A percentile compares a stretch with the other conserved stretches of the same genome.
Evolutionary conservation across 495 filamentous ascomycete species (phyloP).

Genomic region (Penicillium nucicola): DNA sequence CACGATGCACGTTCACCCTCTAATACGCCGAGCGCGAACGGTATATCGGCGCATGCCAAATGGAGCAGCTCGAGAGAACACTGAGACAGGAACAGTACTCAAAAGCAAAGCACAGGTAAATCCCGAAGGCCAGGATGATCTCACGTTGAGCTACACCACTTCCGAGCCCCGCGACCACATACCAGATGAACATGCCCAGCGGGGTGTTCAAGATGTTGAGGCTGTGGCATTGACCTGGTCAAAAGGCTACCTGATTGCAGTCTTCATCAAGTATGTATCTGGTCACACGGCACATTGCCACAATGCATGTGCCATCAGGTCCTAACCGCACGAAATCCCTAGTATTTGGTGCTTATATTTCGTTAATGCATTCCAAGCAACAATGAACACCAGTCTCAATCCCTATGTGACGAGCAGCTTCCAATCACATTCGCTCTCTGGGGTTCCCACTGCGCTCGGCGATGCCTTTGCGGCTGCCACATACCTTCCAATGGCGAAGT

Average conservation of each 20-base stretch:
- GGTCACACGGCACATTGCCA: no score
- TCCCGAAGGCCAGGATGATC: not conserved
- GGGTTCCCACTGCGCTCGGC: conserved; percentile 23
- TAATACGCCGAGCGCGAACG: conserved; percentile 8
- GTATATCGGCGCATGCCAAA: conserved; percentile 1
- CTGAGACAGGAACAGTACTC: not conserved
- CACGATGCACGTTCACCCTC: conserved; percentile 5
- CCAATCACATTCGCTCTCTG: conserved; percentile 27
- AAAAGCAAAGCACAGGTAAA: not conserved
- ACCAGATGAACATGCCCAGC: conserved; percentile 11
- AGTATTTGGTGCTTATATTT: conserved; percentile 33
- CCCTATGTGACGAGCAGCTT: conserved; percentile 32
- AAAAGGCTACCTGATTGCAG: conserved; percentile 21
- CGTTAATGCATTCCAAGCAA: conserved; percentile 20
- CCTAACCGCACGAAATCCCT: not conserved
- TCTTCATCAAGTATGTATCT: conserved; percentile 28
- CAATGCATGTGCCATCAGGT: not conserved
- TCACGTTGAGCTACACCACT: not conserved
- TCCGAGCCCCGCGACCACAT: not conserved
- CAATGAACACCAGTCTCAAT: conserved; percentile 16
- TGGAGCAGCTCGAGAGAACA: not conserved
- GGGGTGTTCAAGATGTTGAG: conserved; percentile 33
- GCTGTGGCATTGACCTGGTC: conserved; percentile 34
- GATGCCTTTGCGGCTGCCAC: conserved; percentile 55
- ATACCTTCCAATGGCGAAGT: conserved; percentile 61